These are phyloP conservation scores for Neospermospora avenae DNA, from an alignment of 2,329 filamentous ascomycete species.

Conservation along the genomic window DNA sequence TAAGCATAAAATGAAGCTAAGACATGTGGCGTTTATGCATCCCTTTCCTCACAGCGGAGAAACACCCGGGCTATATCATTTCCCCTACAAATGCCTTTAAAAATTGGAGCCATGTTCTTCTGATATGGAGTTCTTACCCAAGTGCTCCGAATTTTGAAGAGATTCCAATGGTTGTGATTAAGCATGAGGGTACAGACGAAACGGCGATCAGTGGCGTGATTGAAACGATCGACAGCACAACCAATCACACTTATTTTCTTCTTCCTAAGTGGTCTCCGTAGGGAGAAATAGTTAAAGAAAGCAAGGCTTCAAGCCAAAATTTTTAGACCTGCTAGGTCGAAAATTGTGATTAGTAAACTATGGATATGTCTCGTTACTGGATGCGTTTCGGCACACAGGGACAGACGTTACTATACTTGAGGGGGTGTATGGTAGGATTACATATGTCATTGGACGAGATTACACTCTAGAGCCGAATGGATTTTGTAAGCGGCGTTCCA, in stretches of 20 bases:
- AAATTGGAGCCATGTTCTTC: not conserved
- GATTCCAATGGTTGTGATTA: too few species aligned
- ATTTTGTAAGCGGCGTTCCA: too few species aligned
- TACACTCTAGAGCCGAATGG: too few species aligned
- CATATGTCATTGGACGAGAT: too few species aligned
- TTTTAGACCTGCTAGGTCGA: not conserved
- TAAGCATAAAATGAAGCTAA: conserved; percentile 11
- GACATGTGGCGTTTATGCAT: not conserved
- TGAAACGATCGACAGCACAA: too few species aligned
- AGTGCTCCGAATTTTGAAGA: too few species aligned
- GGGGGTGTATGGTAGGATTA: too few species aligned
- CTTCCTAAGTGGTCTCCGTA: not conserved
- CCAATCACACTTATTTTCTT: not conserved
- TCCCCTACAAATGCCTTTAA: conserved; percentile 5
- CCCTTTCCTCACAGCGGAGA: conserved; percentile 5
- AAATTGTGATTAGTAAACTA: not conserved
- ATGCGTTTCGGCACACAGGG: not conserved
- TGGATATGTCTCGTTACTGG: too few species aligned
- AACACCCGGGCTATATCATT: conserved; percentile 15
- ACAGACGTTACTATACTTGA: not conserved
- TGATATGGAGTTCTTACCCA: too few species aligned
- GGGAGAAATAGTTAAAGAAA: not conserved
- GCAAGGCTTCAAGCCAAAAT: not conserved
- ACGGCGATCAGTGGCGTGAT: too few species aligned
- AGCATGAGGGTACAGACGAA: too few species aligned